Evolutionary conservation across 1,139 yeast species (phyloP).

Genomic region (Meyerozyma smithsonii): DNA sequence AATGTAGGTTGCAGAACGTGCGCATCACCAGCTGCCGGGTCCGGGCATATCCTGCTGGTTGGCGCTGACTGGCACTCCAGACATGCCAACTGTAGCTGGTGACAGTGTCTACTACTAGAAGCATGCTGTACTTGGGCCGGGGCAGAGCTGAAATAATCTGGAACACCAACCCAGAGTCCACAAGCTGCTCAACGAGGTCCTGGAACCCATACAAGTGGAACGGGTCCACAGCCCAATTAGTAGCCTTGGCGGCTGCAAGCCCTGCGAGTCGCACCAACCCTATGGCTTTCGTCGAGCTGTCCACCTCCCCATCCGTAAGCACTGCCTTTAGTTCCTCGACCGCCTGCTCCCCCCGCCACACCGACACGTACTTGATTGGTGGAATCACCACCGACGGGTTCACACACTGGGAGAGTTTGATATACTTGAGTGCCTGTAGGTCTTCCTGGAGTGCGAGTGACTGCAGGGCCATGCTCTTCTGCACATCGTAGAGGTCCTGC

Average conservation of each 20-base stretch:
- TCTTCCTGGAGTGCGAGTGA: not conserved
- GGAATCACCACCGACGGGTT: conserved; percentile 12
- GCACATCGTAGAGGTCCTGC: not conserved
- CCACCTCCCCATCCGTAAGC: conserved; percentile 8
- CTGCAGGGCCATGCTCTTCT: not conserved
- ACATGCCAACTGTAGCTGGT: conserved; percentile 36
- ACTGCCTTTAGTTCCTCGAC: conserved; percentile 8
- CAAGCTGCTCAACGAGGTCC: conserved; percentile 28
- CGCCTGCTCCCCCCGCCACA: conserved; percentile 15
- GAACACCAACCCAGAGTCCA: conserved; percentile 26
- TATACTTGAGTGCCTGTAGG: not conserved
- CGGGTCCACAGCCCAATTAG: conserved; percentile 24
- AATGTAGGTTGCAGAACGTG: conserved; percentile 1
- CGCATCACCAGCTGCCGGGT: conserved; percentile 1
- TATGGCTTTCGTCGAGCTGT: conserved; percentile 13
- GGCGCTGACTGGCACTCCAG: conserved; percentile 21
- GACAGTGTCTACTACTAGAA: conserved; percentile 26
- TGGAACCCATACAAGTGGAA: conserved; percentile 27
- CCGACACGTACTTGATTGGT: conserved; percentile 8
- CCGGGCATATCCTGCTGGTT: conserved; percentile 25
- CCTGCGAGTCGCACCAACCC: conserved; percentile 16
- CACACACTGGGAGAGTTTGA: conserved; percentile 11
- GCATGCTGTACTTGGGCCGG: conserved; percentile 10
- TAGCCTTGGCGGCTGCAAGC: conserved; percentile 17
- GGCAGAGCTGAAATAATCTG: conserved; percentile 15